Evolutionary conservation across 1,284 basidiomycete genomes (phyloP), one percentile per base, ranked within the genome.

Genomic region (Ganoderma leucocontextum): DNA sequence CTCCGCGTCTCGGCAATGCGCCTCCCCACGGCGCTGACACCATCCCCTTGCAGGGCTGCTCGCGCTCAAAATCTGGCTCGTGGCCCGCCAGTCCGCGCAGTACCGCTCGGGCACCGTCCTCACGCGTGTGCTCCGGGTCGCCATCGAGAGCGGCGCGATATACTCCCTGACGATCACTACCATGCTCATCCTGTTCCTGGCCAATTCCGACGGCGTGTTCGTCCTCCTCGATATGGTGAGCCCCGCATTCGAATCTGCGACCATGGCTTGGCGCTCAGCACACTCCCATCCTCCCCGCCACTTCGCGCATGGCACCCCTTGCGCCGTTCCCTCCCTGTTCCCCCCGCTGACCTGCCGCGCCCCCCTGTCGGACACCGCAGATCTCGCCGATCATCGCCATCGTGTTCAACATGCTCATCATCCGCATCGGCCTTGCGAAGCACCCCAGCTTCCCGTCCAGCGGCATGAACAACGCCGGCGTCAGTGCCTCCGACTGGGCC

Each of bases 221-320:
- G 75, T 81, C 36, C 52, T 80, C 9, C 72, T 80, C 12, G 80
- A 81, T 72, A 75, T 80, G 70, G 80, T 80, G 53, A 59, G 75
- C 67, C 12, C 47, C 36, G 19, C 22, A 25, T 35, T 17, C 59
- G 19, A 1, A 22, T 47, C 47, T 60, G 8, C 52, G n/a, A 8
- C 59, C 22, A 8, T 36, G 15, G 9, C n/a, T 38, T 57, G 15
- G 15, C 55, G 3, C 55, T 57, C 29, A 35, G 7, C 52, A 35
- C 22, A 33, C 6, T 1, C 42, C 25, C 17, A 8, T 22, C 49
- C 13, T 9, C n/a, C 55, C 33, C 55, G 13, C 19, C 17, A 7
- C 8, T 4, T 19, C 3, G 8, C 55, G 17, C 17, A 4, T 12
- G 6, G n/a, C 15, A 15, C 12, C 41, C 9, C 2, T 15, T 1